These are phyloP conservation scores for Casuarina equisetifolia DNA, from an alignment of 306 rosid species.

Conservation along the genomic window DNA sequence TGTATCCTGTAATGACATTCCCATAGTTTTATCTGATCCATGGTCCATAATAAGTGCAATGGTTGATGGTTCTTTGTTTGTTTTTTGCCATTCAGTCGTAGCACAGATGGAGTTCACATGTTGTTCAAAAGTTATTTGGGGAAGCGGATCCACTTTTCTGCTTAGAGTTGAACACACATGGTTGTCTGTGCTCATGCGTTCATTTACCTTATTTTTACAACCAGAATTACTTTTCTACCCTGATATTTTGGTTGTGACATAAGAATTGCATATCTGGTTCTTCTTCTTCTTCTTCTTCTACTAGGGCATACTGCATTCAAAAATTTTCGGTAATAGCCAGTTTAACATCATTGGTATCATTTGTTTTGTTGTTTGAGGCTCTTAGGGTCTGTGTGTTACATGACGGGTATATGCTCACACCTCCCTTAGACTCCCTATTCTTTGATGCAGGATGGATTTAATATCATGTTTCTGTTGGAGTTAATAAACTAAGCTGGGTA, in stretches of 20 bases:
- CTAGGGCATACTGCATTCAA: conserved; percentile 8
- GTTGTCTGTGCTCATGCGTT: background rate
- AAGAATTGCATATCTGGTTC: background rate
- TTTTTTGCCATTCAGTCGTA: conserved; percentile 9
- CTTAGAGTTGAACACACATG: background rate
- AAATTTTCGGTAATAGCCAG: background rate
- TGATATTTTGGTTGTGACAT: background rate
- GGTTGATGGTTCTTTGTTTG: background rate
- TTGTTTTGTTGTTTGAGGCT: background rate
- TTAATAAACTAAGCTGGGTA: background rate
- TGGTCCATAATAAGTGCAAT: conserved; percentile 9
- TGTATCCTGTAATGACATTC: conserved; percentile 56
- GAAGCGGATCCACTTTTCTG: background rate
- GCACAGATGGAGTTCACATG: background rate
- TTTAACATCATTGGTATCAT: background rate
- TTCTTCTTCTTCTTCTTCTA: background rate
- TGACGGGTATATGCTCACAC: background rate
- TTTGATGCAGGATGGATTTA: background rate
- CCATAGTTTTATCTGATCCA: conserved; percentile 14
- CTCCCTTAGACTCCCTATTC: background rate
- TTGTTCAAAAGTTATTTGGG: background rate
- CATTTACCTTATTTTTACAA: background rate
- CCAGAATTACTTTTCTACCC: background rate
- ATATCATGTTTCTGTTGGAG: background rate
- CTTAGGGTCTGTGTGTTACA: background rate